phyloP scores from a whole-genome alignment of 805 yeast genomes.

The Clavispora fructus region DNA sequence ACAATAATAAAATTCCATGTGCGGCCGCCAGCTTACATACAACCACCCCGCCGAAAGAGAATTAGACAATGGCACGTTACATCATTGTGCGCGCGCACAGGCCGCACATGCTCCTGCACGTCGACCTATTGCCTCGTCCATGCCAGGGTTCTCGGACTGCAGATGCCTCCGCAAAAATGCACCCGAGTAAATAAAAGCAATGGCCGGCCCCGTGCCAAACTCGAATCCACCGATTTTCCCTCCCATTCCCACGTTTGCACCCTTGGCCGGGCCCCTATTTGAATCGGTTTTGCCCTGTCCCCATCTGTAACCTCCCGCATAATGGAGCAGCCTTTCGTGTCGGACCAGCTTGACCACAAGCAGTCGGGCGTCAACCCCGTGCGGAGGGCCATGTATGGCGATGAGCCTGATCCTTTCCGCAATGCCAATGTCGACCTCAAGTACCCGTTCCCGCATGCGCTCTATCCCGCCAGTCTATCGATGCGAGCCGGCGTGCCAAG shows the following conservation, averaged over 20 bases:
- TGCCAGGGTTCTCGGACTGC: not conserved
- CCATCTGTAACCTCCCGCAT: not conserved
- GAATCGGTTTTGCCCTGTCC: not conserved
- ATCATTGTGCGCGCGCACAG: not conserved
- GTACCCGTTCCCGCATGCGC: conserved; percentile 12
- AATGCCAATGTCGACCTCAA: conserved; percentile 8
- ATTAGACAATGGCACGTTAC: not conserved
- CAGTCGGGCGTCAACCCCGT: conserved; percentile 6
- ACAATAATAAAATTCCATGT: not conserved
- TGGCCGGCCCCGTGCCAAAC: not conserved
- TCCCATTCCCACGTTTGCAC: not conserved
- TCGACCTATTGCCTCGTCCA: not conserved
- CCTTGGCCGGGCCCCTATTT: not conserved
- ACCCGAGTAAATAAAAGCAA: not conserved
- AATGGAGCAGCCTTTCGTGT: conserved; percentile 13
- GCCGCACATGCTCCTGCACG: not conserved
- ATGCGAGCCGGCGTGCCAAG: conserved; percentile 1
- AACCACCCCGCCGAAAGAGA: not conserved
- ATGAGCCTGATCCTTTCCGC: conserved; percentile 12
- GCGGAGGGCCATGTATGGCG: conserved; percentile 9
- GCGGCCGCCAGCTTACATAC: not conserved
- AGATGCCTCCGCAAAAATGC: not conserved
- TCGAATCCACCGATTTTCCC: not conserved
- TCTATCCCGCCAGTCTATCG: conserved; percentile 10
- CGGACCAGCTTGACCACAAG: conserved; percentile 11